Conservation (phyloP, 768 basidiomycete species). For the Pulveroboletus sp. region DNA sequence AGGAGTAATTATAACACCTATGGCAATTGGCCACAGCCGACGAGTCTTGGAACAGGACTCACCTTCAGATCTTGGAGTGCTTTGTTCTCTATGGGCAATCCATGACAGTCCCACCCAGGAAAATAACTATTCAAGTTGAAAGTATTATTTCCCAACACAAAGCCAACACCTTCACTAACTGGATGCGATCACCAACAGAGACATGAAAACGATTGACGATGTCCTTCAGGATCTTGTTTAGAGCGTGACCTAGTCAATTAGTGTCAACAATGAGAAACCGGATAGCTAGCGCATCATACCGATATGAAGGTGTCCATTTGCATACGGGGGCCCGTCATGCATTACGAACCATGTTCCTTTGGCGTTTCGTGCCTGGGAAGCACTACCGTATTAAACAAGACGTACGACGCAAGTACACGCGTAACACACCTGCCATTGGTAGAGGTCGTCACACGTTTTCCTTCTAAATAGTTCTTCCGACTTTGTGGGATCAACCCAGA, state of each 20-base stretch:
- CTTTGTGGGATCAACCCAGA: conserved; percentile 62
- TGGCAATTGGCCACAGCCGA: background rate
- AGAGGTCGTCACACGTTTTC: conserved; percentile 69
- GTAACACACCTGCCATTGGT: conserved; percentile 67
- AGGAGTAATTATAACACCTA: background rate
- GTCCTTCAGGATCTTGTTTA: conserved; percentile 96
- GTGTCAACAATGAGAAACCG: background rate
- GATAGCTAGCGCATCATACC: conserved; percentile 43
- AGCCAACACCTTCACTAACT: conserved; percentile 47
- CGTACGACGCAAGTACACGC: background rate
- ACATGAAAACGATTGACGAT: conserved; percentile 89
- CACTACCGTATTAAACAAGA: background rate
- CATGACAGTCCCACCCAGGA: conserved; percentile 98
- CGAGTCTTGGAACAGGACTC: conserved; percentile 15
- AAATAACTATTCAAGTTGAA: conserved; percentile 57
- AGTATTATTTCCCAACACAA: background rate
- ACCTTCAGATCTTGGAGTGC: conserved; percentile 75
- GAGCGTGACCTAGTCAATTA: conserved; percentile 67
- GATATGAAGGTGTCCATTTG: conserved; percentile 94
- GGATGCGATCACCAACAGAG: conserved; percentile 67
- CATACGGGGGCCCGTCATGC: conserved; percentile 97
- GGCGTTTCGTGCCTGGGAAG: conserved; percentile 56
- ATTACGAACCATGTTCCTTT: conserved; percentile 72
- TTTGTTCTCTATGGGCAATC: conserved; percentile 94
- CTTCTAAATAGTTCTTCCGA: conserved; percentile 54